These are phyloP conservation scores for Quercus lobata DNA, from an alignment of 331 rosid species.

Conservation along the genomic window DNA sequence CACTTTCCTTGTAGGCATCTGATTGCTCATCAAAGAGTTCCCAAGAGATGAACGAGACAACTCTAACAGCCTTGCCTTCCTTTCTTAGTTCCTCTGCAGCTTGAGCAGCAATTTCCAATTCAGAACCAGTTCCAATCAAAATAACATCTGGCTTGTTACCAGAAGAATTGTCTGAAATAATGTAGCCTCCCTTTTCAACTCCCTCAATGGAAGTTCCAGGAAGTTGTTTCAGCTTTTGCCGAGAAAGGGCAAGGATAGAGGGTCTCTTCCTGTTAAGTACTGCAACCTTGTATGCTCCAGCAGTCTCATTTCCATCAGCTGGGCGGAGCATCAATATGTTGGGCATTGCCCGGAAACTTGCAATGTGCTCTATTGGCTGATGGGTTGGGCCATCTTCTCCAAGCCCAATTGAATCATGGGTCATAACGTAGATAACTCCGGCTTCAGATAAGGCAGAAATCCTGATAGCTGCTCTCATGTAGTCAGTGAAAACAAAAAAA, in stretches of 20 bases:
- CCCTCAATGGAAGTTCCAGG: constrained; percentile 80
- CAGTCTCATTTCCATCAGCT: constrained; percentile 94
- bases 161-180: constrained; percentile 63
- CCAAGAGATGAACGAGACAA: constrained; percentile 86
- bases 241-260: constrained; percentile 93
- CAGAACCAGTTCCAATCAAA: constrained; percentile 89
- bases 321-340: constrained; percentile 95
- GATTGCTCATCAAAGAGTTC: constrained; percentile 86
- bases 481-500: constrained; percentile 93
- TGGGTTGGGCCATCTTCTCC: constrained; percentile 99
- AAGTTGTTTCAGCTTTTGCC: constrained; percentile 81
- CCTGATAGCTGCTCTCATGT: constrained; percentile 97
- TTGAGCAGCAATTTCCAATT: constrained; percentile 82
- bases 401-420: constrained; percentile 93
- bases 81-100: constrained; percentile 85
- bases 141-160: constrained; percentile 93
- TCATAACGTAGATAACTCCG: constrained; percentile 87
- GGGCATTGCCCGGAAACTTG: constrained; percentile 99
- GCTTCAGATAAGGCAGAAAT: constrained; percentile 73
- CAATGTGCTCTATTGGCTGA: constrained; percentile 91
- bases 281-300: constrained; percentile 92
- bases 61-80: constrained; percentile 89
- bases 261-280: constrained; percentile 75
- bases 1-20: constrained; percentile 84
- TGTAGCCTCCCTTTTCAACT: constrained; percentile 90